Conservation (phyloP, 371 early-diverging fungal species). For the Rhizopus arrhizus region DNA sequence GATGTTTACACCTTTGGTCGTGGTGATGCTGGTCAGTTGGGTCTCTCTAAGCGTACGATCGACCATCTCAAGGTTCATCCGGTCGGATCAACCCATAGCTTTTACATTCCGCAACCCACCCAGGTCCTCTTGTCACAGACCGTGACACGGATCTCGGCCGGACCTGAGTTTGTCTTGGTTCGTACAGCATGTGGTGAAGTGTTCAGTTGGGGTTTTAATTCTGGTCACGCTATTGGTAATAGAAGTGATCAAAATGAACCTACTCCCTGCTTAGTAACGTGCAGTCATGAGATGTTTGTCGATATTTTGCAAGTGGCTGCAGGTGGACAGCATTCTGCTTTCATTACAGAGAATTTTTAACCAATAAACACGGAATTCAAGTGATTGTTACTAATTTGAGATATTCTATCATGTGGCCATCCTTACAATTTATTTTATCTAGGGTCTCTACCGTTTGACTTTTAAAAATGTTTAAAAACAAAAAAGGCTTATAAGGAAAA, state of each 20-base stretch:
- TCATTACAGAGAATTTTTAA: slow-evolving; percentile 41
- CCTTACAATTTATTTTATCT: too few relatives aligned
- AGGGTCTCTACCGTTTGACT: too few relatives aligned
- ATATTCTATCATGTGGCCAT: too few relatives aligned
- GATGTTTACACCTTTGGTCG: slow-evolving; percentile 85
- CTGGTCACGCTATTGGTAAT: slow-evolving; percentile 72
- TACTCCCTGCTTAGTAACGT: slow-evolving; percentile 29
- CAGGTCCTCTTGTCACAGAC: slow-evolving; percentile 43
- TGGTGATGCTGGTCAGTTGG: slow-evolving; percentile 92
- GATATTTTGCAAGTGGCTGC: slow-evolving; percentile 61
- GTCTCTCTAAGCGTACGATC: slow-evolving; percentile 56
- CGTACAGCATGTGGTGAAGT: slow-evolving; percentile 68
- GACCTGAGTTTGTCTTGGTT: slow-evolving; percentile 88
- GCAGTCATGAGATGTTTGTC: slow-evolving; percentile 54
- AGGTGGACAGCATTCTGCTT: slow-evolving; percentile 78
- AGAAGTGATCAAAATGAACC: slow-evolving; percentile 70
- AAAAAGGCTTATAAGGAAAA: too few relatives aligned
- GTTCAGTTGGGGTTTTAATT: slow-evolving; percentile 93
- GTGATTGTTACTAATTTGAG: too few relatives aligned
- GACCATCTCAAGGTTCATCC: slow-evolving; percentile 20
- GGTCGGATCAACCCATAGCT: slow-evolving; percentile 50
- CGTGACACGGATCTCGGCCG: slow-evolving; percentile 72
- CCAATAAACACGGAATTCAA: too few relatives aligned
- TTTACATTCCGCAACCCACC: slow-evolving; percentile 63
- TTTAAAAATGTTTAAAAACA: too few relatives aligned